These are phyloP conservation scores for Barnettozyma pratensis DNA, from an alignment of 805 yeast species.

Conservation along the genomic window DNA sequence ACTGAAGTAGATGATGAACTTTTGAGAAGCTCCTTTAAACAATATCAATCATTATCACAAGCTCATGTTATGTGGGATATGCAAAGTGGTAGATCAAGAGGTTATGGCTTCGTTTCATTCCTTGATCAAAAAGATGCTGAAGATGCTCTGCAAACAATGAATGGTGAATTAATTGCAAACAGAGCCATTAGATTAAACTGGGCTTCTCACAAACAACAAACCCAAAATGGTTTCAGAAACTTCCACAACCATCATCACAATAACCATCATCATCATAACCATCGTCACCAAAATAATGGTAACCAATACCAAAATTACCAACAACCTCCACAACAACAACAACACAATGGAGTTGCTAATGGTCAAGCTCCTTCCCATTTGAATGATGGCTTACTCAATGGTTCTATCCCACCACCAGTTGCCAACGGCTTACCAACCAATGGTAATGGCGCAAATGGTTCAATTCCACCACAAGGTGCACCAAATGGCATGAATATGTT, in stretches of 20 bases:
- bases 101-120: slow-evolving; percentile 87
- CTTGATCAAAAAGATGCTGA: slow-evolving; percentile 64
- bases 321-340: slow-evolving; percentile 5
- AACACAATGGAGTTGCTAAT: not conserved
- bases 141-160: slow-evolving; percentile 64
- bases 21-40: slow-evolving; percentile 50
- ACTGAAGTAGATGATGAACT: slow-evolving; percentile 78
- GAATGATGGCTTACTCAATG: not conserved
- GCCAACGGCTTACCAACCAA: not conserved
- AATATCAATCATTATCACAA: slow-evolving; percentile 58
- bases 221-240: slow-evolving; percentile 15
- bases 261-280: slow-evolving; percentile 8
- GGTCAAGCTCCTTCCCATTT: slow-evolving; percentile 5
- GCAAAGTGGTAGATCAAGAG: slow-evolving; percentile 89
- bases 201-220: slow-evolving; percentile 69
- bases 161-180: slow-evolving; percentile 67
- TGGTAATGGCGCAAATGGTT: not conserved
- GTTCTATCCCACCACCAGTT: slow-evolving; percentile 1
- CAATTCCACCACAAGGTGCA: not conserved
- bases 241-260: slow-evolving; percentile 9
- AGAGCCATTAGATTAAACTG: slow-evolving; percentile 80
- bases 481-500: slow-evolving; percentile 14
- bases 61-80: slow-evolving; percentile 98
- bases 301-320: slow-evolving; percentile 6
- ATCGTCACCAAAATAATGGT: not conserved